Conservation (phyloP, 2,329 filamentous ascomycete species). For the Whalleya microplaca region DNA sequence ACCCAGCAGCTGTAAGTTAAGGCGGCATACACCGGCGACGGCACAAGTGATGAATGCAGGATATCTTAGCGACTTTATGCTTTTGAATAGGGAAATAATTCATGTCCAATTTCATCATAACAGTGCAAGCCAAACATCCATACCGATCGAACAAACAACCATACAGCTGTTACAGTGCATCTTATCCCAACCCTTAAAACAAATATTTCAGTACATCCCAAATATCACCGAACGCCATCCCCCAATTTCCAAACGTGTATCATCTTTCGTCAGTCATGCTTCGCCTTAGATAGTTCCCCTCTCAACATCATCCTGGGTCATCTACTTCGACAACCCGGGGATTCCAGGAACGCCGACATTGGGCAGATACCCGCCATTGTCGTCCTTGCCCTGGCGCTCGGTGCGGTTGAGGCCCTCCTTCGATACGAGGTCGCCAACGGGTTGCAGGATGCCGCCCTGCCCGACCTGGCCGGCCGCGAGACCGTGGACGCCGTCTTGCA, state of each 20-base stretch:
- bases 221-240: not conserved
- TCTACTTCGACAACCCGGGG: not conserved
- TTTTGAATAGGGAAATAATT: too few relatives aligned
- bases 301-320: not conserved
- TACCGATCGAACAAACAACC: too few relatives aligned
- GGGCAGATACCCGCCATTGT: constrained; percentile 53
- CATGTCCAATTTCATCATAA: too few relatives aligned
- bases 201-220: too few relatives aligned
- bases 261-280: not conserved
- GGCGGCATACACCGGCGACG: too few relatives aligned
- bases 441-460: constrained; percentile 68
- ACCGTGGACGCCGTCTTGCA: constrained; percentile 69
- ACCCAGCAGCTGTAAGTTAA: too few relatives aligned
- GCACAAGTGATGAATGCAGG: too few relatives aligned
- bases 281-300: not conserved
- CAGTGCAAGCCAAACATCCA: too few relatives aligned
- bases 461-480: constrained; percentile 67
- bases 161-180: too few relatives aligned
- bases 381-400: constrained; percentile 67
- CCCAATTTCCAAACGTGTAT: not conserved
- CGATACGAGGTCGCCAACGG: constrained; percentile 63
- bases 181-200: too few relatives aligned
- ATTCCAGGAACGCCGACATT: not conserved
- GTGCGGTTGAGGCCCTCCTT: constrained; percentile 69
- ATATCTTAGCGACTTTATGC: too few relatives aligned